Evolutionary conservation across 257 asterid genomes (phyloP).

Genomic region (Nicotiana benthamiana): DNA sequence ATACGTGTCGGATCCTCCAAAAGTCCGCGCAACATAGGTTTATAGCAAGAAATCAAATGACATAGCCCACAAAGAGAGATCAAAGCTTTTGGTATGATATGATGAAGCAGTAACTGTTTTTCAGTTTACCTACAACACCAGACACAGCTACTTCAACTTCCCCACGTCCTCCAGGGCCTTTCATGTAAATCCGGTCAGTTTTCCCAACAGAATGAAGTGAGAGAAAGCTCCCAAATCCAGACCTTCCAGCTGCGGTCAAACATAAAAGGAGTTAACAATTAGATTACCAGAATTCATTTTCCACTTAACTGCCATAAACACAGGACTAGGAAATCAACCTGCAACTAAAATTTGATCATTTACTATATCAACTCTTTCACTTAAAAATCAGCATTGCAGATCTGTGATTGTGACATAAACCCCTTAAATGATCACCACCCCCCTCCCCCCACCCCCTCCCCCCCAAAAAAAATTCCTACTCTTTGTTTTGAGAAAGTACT

Average conservation of each 20-base stretch:
- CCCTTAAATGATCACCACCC: not conserved
- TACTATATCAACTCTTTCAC: not conserved
- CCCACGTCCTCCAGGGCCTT: conserved; percentile 99
- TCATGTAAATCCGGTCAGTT: conserved; percentile 89
- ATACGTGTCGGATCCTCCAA: no score
- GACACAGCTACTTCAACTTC: conserved; percentile 99
- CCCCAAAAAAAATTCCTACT: no score
- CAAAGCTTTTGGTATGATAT: not conserved
- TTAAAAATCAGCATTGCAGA: not conserved
- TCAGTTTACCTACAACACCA: conserved; percentile 70
- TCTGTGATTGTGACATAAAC: not conserved
- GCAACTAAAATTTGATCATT: not conserved
- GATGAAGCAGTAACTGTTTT: conserved; percentile 2
- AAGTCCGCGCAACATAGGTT: no score
- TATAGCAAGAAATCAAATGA: not conserved
- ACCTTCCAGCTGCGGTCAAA: conserved; percentile 61
- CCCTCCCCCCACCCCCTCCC: no score
- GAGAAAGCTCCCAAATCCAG: conserved; percentile 90
- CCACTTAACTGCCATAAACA: not conserved
- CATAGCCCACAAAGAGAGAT: not conserved
- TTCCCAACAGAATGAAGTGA: conserved; percentile 87
- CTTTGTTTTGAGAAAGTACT: not conserved
- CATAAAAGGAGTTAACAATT: not conserved
- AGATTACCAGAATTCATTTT: not conserved
- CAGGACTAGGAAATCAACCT: not conserved